Evolutionary conservation across 192 early-diverging fungal species (phyloP).

Genomic region (Lobulomyces angularis): DNA sequence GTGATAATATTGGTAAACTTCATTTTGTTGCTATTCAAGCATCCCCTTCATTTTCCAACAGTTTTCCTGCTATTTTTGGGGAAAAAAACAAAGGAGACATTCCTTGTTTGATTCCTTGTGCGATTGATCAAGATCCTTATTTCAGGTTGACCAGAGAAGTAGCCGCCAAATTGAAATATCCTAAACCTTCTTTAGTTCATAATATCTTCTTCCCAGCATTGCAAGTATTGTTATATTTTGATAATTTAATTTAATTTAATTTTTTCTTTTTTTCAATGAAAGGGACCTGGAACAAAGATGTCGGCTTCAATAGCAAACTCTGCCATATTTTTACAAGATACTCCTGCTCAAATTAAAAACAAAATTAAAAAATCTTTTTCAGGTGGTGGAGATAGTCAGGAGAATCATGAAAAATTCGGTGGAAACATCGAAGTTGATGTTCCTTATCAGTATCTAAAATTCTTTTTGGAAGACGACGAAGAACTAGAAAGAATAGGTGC

Average conservation of each 20-base stretch:
- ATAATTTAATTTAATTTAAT: constrained; percentile 2
- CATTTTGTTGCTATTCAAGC: constrained; percentile 91
- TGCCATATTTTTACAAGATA: constrained; percentile 88
- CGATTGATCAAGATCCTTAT: constrained; percentile 98
- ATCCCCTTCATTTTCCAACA: constrained; percentile 87
- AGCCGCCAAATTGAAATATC: constrained; percentile 81
- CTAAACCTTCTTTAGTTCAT: constrained; percentile 88
- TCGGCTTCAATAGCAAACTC: constrained; percentile 75
- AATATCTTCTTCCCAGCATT: constrained; percentile 92
- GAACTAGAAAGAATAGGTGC: constrained; percentile 59
- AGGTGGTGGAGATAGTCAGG: constrained; percentile 76
- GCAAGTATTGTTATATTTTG: constrained; percentile 25
- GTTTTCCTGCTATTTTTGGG: constrained; percentile 95
- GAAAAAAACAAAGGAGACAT: constrained; percentile 65
- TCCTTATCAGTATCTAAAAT: constrained; percentile 80
- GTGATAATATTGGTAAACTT: constrained; percentile 79
- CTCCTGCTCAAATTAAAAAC: constrained; percentile 86
- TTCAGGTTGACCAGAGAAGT: constrained; percentile 96
- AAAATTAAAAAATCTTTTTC: constrained; percentile 96
- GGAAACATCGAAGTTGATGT: constrained; percentile 95
- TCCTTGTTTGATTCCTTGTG: constrained; percentile 94
- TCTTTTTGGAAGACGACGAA: constrained; percentile 91
- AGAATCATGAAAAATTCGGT: constrained; percentile 67
- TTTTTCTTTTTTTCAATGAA: not conserved
- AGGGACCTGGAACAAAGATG: constrained; percentile 90